Conservation (phyloP, 176 grass and related monocot species). For the Oryza punctata region DNA sequence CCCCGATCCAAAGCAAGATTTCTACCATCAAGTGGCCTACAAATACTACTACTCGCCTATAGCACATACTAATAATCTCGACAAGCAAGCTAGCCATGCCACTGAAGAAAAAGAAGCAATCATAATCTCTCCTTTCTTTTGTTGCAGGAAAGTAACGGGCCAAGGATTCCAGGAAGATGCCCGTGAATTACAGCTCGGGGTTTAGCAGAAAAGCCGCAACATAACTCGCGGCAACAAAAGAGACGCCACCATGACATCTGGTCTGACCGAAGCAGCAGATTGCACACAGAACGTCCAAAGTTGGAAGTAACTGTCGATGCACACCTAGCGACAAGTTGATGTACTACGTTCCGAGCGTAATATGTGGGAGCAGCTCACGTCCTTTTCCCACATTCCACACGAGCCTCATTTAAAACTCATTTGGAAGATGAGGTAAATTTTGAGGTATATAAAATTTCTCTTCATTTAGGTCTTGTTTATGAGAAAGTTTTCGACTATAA, state of each 20-base stretch:
- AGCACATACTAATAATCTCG: background rate
- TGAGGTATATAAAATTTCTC: too few species aligned
- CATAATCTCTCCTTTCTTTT: background rate
- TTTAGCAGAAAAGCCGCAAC: background rate
- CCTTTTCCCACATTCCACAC: background rate
- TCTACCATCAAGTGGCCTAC: constrained; percentile 19
- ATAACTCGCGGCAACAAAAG: background rate
- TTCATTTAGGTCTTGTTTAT: too few species aligned
- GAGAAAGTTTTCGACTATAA: too few species aligned
- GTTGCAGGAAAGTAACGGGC: background rate
- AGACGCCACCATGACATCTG: background rate
- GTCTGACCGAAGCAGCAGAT: background rate
- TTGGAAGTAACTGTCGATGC: background rate
- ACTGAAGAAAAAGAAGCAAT: background rate
- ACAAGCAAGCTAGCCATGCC: background rate
- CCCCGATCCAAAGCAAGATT: constrained; percentile 5
- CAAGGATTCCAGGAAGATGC: constrained; percentile 7
- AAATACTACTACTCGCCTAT: background rate
- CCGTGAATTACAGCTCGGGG: background rate
- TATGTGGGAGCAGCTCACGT: background rate
- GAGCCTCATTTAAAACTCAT: background rate
- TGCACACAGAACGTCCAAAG: background rate
- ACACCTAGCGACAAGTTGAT: background rate
- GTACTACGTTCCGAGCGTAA: background rate
- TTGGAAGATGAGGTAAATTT: background rate